Conservation (phyloP, 1,284 basidiomycete species). For the Moesziomyces globuligerus region DNA sequence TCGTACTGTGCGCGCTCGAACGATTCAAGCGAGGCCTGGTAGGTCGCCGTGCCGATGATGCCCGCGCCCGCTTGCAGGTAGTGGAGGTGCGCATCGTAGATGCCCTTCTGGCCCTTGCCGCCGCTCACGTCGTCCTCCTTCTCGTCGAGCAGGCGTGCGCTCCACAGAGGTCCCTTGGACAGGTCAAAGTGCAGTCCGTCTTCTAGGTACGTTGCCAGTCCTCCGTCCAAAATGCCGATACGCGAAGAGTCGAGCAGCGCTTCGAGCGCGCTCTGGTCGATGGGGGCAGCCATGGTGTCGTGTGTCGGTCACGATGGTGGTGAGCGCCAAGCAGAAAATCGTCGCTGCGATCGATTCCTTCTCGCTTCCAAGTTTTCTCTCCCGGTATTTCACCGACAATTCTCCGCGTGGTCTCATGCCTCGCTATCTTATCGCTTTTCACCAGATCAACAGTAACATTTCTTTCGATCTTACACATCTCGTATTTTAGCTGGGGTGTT, state of each 20-base stretch:
- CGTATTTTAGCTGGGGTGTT: too few species aligned
- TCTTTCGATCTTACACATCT: conserved; percentile 16
- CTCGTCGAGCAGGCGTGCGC: conserved; percentile 53
- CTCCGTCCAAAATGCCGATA: conserved; percentile 56
- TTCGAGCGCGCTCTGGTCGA: conserved; percentile 31
- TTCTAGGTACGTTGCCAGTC: conserved; percentile 60
- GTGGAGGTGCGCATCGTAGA: conserved; percentile 53
- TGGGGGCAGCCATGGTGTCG: conserved; percentile 12
- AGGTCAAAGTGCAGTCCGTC: conserved; percentile 55
- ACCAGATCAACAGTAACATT: background rate
- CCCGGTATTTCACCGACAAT: conserved; percentile 4
- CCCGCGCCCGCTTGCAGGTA: conserved; percentile 56
- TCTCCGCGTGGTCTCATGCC: background rate
- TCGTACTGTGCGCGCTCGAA: conserved; percentile 46
- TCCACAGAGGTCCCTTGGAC: conserved; percentile 54
- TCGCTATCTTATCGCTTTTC: conserved; percentile 28
- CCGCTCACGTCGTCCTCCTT: conserved; percentile 36
- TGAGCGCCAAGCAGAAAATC: background rate
- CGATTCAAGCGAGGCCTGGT: conserved; percentile 54
- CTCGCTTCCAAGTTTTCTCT: background rate
- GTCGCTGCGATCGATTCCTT: conserved; percentile 5
- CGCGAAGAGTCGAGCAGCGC: conserved; percentile 31
- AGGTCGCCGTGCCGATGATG: conserved; percentile 58
- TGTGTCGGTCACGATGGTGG: background rate
- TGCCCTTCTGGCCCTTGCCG: conserved; percentile 41